Evolutionary conservation across 257 asterid species (phyloP), one percentile per base, ranked within the genome.

Genomic region (Petunia axillaris): DNA sequence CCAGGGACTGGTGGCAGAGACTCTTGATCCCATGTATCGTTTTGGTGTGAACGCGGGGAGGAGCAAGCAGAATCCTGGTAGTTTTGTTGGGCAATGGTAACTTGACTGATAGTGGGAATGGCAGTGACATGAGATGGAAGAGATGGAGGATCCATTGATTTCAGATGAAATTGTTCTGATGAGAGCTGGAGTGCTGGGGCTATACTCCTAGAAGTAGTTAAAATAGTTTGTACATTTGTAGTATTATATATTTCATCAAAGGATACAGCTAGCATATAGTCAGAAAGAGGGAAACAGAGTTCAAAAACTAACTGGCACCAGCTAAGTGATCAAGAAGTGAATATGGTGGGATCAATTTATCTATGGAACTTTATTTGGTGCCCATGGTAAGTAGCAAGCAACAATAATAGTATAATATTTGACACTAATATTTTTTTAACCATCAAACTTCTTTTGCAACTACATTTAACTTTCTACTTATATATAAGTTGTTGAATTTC

Each of bases 141-240:
- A 54, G 85, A 68, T 48, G 89, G 85, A 76, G 91, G 89, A 88
- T 88, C 93, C 95, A 89, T 90, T 79, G 81, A 68, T 4, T 38
- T 78, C 62, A 71, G 60, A 71, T 48, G 77, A 71, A 71, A 48
- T 25, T 25, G 77, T 11, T 1, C 60, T 48, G 46, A 71, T 48
- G 77, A 71, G 11, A 71, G 37, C 59, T 71, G 25, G 10, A 46
- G 59, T 46, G 41, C 59, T 25, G 11, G 10, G 59, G 6, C 10
- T 48, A 48, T 2, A 48, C 5, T 6, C 46, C 57, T 71, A 71
- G 60, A 9, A 71, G 77, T 5, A 9, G 10, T 48, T 71, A 35
- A 70, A 71, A 48, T 71, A 48, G 41, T 71, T 71, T 71, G 76
- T 41, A 7, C n/a, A 8, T 15, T 8, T 41, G 59, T 71, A 11